A percentile compares a stretch with the other conserved stretches of the same genome.
phyloP scores from a whole-genome alignment of 345 rosid species.

The Geranium brycei region DNA sequence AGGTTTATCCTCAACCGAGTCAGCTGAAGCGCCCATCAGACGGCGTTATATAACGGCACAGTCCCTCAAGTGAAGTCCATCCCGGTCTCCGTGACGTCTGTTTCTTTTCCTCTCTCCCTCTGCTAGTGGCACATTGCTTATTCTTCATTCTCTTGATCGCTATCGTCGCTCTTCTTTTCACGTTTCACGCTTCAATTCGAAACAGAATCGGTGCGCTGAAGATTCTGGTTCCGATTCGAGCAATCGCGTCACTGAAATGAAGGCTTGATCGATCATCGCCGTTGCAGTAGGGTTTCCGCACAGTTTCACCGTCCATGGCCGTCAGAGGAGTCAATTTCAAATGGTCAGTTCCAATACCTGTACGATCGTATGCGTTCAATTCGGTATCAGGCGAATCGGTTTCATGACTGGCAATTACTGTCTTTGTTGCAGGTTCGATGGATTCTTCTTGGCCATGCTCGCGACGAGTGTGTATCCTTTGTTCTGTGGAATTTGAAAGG shows the following conservation, averaged over 20 bases:
- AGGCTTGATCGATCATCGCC: not conserved
- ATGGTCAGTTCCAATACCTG: conserved; percentile 43
- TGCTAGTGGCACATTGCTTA: not conserved
- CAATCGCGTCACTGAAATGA: not conserved
- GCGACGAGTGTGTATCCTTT: conserved; percentile 97
- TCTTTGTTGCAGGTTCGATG: conserved; percentile 70
- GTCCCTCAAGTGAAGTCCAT: too few relatives aligned
- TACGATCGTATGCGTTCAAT: not conserved
- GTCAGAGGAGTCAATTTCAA: conserved; percentile 86
- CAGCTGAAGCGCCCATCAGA: too few relatives aligned
- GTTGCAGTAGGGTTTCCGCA: not conserved
- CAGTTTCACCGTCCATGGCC: conserved; percentile 35
- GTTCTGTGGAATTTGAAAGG: not conserved
- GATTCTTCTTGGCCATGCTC: conserved; percentile 97
- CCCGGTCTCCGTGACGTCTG: not conserved
- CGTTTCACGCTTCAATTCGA: not conserved
- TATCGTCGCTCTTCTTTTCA: conserved; percentile 7
- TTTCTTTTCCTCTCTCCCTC: not conserved
- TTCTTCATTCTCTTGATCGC: conserved; percentile 28
- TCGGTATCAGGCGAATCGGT: conserved; percentile 6
- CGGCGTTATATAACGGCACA: too few relatives aligned
- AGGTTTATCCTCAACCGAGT: too few relatives aligned
- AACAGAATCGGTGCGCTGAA: not conserved
- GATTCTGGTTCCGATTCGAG: not conserved
- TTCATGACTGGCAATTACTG: conserved; percentile 4